A percentile compares a stretch with the other conserved stretches of the same genome.
Evolutionary conservation across 768 basidiomycete species (phyloP).

Genomic region (Collybia sp.): DNA sequence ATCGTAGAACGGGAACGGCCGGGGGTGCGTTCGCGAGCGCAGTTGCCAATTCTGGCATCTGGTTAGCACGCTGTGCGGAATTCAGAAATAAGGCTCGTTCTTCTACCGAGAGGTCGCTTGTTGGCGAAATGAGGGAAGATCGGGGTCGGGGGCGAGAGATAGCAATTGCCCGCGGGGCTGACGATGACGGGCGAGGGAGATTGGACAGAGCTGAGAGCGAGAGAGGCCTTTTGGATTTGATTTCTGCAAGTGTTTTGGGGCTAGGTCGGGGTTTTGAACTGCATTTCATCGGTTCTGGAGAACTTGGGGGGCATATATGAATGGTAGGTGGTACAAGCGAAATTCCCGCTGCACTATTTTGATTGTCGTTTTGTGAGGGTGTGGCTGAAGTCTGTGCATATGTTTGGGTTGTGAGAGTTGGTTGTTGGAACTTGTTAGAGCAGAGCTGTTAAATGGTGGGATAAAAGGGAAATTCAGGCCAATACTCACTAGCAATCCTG

Average conservation of each 20-base stretch:
- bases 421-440: constrained; percentile 9
- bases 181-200: constrained; percentile 9
- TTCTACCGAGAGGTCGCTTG: no score
- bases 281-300: constrained; percentile 5
- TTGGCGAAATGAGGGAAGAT: no score
- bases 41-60: no score
- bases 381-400: constrained; percentile 8
- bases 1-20: no score
- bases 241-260: constrained; percentile 27
- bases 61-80: no score
- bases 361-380: constrained; percentile 4
- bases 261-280: constrained; percentile 12
- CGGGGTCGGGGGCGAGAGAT: no score
- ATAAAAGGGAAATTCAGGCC: background rate
- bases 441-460: background rate
- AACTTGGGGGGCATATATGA: constrained; percentile 14
- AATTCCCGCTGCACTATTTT: background rate
- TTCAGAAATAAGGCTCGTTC: no score
- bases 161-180: constrained; percentile 1
- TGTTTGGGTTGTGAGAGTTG: constrained; percentile 13
- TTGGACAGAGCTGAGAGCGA: constrained; percentile 25
- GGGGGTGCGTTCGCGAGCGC: no score
- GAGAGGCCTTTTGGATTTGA: constrained; percentile 30
- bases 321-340: constrained; percentile 11
- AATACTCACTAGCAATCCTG: constrained; percentile 19